phyloP scores from a whole-genome alignment of 352 stramenopile genomes.

The Pythium insidiosum region DNA sequence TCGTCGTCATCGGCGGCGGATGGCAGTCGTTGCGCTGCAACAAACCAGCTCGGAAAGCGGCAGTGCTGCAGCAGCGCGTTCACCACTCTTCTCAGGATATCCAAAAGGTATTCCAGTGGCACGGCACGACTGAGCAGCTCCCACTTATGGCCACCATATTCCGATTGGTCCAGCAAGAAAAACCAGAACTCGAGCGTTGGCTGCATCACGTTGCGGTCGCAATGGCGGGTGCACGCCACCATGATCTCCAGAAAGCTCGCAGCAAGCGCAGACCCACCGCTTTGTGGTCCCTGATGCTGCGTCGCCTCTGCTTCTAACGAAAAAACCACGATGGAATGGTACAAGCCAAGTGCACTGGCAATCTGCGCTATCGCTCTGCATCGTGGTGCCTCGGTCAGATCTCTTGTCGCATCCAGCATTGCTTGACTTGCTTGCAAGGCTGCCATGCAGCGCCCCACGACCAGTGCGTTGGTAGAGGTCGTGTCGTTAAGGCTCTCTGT shows the following conservation, averaged over 20 bases:
- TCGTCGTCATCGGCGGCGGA: constrained; percentile 38
- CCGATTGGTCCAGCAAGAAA: constrained; percentile 70
- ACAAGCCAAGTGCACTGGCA: constrained; percentile 11
- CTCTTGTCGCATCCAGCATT: background rate
- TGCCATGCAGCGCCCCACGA: constrained; percentile 3
- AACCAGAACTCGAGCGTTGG: constrained; percentile 85
- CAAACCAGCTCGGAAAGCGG: constrained; percentile 47
- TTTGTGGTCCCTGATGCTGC: background rate
- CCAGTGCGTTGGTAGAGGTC: too few relatives aligned
- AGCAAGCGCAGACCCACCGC: constrained; percentile 1
- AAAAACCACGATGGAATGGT: constrained; percentile 13
- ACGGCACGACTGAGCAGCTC: constrained; percentile 24
- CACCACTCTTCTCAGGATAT: constrained; percentile 52
- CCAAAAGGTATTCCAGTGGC: constrained; percentile 26
- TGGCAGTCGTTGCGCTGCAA: constrained; percentile 38
- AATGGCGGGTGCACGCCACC: constrained; percentile 48
- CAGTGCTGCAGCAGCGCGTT: constrained; percentile 58
- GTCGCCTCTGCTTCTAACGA: constrained; percentile 2
- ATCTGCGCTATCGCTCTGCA: constrained; percentile 13
- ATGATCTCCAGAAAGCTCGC: constrained; percentile 49
- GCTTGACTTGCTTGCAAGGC: background rate
- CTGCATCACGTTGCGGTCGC: constrained; percentile 43
- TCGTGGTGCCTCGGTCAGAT: background rate
- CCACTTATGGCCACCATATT: constrained; percentile 32
- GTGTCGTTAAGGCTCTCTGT: too few relatives aligned